Evolutionary conservation across 140 eudicot species (phyloP).

Genomic region (Flaveria floridana): DNA sequence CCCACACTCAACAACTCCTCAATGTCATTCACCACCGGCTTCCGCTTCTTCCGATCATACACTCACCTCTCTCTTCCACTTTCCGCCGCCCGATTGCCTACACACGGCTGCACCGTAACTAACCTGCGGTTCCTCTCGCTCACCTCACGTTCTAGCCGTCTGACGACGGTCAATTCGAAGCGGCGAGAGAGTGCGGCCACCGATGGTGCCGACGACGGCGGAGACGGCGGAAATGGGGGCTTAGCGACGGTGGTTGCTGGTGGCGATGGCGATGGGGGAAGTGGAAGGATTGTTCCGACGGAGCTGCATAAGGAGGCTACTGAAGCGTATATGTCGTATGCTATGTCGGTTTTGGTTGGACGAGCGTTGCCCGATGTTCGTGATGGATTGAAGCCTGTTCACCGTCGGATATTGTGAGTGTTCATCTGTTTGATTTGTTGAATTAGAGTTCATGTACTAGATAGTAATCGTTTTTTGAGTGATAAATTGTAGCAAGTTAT

Average conservation of each 20-base stretch:
- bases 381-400: slow-evolving; percentile 96
- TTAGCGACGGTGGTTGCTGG: slow-evolving; percentile 34
- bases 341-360: slow-evolving; percentile 90
- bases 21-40: slow-evolving; percentile 60
- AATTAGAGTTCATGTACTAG: not conserved
- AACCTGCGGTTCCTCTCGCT: slow-evolving; percentile 53
- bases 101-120: slow-evolving; percentile 28
- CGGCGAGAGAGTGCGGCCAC: slow-evolving; percentile 34
- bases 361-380: slow-evolving; percentile 94
- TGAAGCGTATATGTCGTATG: slow-evolving; percentile 90
- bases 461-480: not conserved
- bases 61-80: slow-evolving; percentile 24
- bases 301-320: slow-evolving; percentile 97
- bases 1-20: slow-evolving; percentile 24
- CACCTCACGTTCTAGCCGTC: slow-evolving; percentile 18
- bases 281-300: slow-evolving; percentile 49
- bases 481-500: not conserved
- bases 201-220: slow-evolving; percentile 35
- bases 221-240: slow-evolving; percentile 38
- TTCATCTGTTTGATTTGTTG: not conserved
- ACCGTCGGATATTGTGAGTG: slow-evolving; percentile 78
- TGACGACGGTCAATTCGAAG: slow-evolving; percentile 31
- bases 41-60: slow-evolving; percentile 56
- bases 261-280: slow-evolving; percentile 30
- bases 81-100: slow-evolving; percentile 31